A percentile compares a stretch with the other conserved stretches of the same genome.
These are phyloP conservation scores for Trypanosoma avium DNA, from an alignment of 208 protist genomes.

Conservation along the genomic window DNA sequence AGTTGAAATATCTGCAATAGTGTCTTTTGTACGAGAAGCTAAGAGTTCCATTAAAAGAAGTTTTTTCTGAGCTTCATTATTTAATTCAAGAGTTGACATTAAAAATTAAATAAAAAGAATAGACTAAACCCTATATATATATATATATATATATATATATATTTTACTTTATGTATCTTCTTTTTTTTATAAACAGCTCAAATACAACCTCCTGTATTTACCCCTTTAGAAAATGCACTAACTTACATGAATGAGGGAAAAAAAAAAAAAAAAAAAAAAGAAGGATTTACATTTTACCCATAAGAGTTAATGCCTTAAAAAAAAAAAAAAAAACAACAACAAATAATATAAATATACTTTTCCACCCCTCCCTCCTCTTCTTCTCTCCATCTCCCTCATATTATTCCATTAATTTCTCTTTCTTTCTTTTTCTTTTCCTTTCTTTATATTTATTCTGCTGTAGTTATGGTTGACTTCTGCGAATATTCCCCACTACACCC, in stretches of 20 bases:
- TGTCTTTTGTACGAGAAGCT: not conserved
- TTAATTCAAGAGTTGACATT: slow-evolving; percentile 1
- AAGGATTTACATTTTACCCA: not conserved
- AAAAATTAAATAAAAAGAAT: slow-evolving; percentile 2
- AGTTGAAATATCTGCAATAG: slow-evolving; percentile 7
- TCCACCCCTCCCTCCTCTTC: not conserved
- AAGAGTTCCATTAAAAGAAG: slow-evolving; percentile 7
- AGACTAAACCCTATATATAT: too few species aligned
- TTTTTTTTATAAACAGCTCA: too few species aligned
- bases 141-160: too few species aligned
- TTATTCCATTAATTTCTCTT: slow-evolving; percentile 4
- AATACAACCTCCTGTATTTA: too few species aligned
- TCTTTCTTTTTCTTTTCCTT: not conserved
- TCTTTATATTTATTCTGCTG: too few species aligned
- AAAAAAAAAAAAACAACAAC: slow-evolving; percentile 3
- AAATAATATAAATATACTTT: not conserved
- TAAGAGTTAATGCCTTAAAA: not conserved
- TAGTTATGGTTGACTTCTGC: too few species aligned
- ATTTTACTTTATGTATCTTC: not conserved
- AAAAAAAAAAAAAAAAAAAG: not conserved
- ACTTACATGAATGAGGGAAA: too few species aligned
- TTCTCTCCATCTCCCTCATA: not conserved
- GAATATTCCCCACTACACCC: too few species aligned
- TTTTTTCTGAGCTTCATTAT: not conserved
- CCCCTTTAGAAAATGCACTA: too few species aligned